phyloP scores from a whole-genome alignment of 2,329 filamentous ascomycete genomes.

The Botrytis elliptica region DNA sequence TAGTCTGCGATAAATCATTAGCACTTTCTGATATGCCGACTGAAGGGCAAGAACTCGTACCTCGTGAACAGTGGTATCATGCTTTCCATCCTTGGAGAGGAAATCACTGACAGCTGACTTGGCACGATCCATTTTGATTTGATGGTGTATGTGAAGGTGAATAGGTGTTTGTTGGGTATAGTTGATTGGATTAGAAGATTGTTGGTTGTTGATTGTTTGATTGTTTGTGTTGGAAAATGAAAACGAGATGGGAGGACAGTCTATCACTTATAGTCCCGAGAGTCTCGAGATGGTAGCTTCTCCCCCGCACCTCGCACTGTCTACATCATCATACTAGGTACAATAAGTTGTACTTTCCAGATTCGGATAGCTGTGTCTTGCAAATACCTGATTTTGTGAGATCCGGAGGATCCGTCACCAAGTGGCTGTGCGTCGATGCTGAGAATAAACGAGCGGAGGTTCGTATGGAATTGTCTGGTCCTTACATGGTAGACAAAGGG shows the following conservation, averaged over 20 bases:
- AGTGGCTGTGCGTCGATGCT: constrained; percentile 16
- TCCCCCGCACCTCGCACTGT: not conserved
- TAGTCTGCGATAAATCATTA: constrained; percentile 39
- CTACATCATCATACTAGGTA: constrained; percentile 4
- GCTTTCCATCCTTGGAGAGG: constrained; percentile 59
- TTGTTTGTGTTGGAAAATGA: not conserved
- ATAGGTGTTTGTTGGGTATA: constrained; percentile 10
- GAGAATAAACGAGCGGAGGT: not conserved
- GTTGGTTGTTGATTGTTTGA: not conserved
- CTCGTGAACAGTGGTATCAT: constrained; percentile 71
- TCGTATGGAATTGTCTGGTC: not conserved
- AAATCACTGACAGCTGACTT: constrained; percentile 62
- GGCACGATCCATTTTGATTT: constrained; percentile 58
- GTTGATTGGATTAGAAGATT: not conserved
- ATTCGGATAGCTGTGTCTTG: not conserved
- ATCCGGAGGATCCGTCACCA: not conserved
- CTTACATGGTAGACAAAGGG: not conserved
- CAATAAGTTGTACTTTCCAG: not conserved
- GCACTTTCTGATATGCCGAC: not conserved
- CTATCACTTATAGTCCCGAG: constrained; percentile 5
- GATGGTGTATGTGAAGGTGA: not conserved
- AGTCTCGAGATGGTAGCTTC: not conserved
- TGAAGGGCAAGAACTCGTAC: constrained; percentile 23
- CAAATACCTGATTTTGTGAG: constrained; percentile 8
- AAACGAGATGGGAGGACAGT: constrained; percentile 6